A percentile compares a stretch with the other conserved stretches of the same genome.
Evolutionary conservation across 177 flowering plant species (phyloP).

Genomic region (Vitis hybrid): DNA sequence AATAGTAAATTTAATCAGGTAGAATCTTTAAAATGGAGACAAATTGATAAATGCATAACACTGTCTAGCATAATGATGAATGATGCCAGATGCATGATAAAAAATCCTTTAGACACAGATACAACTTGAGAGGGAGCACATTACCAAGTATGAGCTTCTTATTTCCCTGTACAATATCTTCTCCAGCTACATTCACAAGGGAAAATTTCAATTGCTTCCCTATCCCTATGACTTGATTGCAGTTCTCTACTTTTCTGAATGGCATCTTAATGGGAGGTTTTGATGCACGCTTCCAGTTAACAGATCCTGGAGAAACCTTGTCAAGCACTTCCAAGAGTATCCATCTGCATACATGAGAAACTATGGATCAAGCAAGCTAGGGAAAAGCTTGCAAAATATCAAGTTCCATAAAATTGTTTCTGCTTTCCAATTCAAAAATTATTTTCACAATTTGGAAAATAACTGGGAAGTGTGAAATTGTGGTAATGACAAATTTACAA

Average conservation of each 20-base stretch:
- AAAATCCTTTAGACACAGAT: background rate
- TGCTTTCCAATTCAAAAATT: background rate
- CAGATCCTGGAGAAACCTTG: constrained; percentile 75
- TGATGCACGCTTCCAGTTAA: constrained; percentile 82
- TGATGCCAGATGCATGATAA: background rate
- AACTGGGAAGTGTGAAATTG: background rate
- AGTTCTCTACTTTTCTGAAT: constrained; percentile 86
- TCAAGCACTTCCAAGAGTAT: constrained; percentile 81
- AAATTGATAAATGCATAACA: too few relatives aligned
- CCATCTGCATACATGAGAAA: constrained; percentile 54
- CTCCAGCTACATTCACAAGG: constrained; percentile 80
- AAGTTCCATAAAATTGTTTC: background rate
- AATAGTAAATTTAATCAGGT: too few relatives aligned
- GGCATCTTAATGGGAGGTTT: constrained; percentile 93
- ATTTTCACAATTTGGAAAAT: background rate
- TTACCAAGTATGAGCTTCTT: constrained; percentile 83
- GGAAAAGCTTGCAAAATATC: background rate
- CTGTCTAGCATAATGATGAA: background rate
- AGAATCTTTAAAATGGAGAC: too few relatives aligned
- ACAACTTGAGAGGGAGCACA: constrained; percentile 3
- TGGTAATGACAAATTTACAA: background rate
- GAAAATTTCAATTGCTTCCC: constrained; percentile 71
- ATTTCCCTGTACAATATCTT: constrained; percentile 84
- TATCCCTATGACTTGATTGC: constrained; percentile 76
- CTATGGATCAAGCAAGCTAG: background rate